phyloP scores from a whole-genome alignment of 805 yeast genomes.

The Starmerella sirachaensis region DNA sequence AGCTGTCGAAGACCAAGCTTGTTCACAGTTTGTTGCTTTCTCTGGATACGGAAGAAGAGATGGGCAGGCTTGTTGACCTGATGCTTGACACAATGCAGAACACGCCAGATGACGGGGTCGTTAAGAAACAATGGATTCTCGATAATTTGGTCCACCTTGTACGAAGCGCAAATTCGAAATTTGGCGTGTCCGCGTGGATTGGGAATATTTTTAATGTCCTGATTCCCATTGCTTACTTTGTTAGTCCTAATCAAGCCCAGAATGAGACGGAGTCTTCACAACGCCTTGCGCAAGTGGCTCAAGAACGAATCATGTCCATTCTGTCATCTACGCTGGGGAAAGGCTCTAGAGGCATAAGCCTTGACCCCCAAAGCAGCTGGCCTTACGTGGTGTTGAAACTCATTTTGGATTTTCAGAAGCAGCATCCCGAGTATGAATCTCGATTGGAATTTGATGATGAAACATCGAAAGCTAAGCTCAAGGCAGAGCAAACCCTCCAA shows the following conservation, averaged over 20 bases:
- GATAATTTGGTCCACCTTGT: constrained; percentile 44
- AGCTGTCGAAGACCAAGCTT: constrained; percentile 60
- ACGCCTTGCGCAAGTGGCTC: constrained; percentile 23
- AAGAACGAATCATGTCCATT: constrained; percentile 48
- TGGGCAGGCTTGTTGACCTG: constrained; percentile 22
- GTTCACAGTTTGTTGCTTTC: constrained; percentile 34
- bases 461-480: constrained; percentile 36
- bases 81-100: constrained; percentile 16
- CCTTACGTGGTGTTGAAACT: constrained; percentile 31
- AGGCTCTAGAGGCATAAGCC: constrained; percentile 1
- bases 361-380: constrained; percentile 42
- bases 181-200: constrained; percentile 23
- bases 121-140: constrained; percentile 40
- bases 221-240: constrained; percentile 35
- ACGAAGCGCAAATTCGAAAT: constrained; percentile 20
- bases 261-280: constrained; percentile 10
- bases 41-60: constrained; percentile 7
- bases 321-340: constrained; percentile 43
- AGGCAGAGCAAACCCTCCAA: constrained; percentile 39
- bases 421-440: constrained; percentile 21
- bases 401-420: constrained; percentile 17
- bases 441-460: constrained; percentile 46
- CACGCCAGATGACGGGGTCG: constrained; percentile 13
- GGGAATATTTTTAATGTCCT: constrained; percentile 33
- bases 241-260: not conserved